Evolutionary conservation across 768 basidiomycete genomes (phyloP), one percentile per base, ranked within the genome.

Genomic region (Tylopilus balloui): DNA sequence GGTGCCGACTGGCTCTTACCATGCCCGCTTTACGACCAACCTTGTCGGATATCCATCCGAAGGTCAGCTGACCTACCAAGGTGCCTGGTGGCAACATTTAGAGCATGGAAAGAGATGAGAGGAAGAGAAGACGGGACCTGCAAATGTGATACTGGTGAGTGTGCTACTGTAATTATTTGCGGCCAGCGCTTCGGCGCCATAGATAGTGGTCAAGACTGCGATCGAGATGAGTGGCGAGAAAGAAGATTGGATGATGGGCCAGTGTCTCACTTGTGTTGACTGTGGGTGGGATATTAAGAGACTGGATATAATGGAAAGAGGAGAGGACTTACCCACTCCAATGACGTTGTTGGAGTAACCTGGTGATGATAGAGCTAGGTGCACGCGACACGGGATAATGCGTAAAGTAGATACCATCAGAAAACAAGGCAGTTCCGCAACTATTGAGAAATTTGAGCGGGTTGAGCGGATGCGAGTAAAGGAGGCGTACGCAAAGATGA

Each of bases 1-100:
- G 6, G 7, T 47, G 34, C 21, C 20, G 37, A 41, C 20, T n/a
- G 5, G 14, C 4, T 10, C 74, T 44, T 50, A 86, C 84, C 91
- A 93, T 93, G 56, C 91, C 91, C 57, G 84, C 86, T 61, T 93
- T 94, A 42, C 86, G 78, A 12, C 92, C 92, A 53, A 92, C 58
- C 66, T 88, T 90, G 66, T 94, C 92, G 15, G 87, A 88, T 52
- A 92, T 72, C 63, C 81, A 90, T 68, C 88, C 88, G 58, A 92
- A 92, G 40, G 64, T 53, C 31, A 92, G 69, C 88, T 90, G 92
- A 29, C 93, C 92, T 10, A 91, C 75, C n/a, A 95, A 69, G 7
- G 85, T 88, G 13, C 92, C 92, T 66, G 79, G 71, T 10, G 85
- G 82, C 51, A 86, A 65, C 60, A 81, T 83, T 69, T 5, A 52